Base-by-base conservation (phyloP, 129 eudicot species). In the Smallanthus sonchifolius region DNA sequence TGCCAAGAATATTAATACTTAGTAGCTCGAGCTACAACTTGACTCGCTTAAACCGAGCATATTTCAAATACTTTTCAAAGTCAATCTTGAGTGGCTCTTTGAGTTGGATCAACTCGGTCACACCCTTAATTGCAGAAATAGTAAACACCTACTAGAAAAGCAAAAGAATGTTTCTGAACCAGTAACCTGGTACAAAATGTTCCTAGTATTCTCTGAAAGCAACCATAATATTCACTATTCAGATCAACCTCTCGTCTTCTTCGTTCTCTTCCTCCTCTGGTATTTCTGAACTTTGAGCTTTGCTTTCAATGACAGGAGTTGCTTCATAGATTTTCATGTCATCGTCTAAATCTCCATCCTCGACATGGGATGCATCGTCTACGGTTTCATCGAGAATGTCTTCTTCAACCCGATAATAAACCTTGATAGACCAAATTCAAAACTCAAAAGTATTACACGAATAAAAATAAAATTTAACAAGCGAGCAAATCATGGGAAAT, bases 371-470 rank as follows among this genome's bases (percentile, higher is more conserved):
- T 51, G 43, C 52, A 35, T 56, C 77, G 0, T 49, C 60, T 13
- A 57, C n/a, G 38, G 36, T 70, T 47, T 85, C 75, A 70, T 74
- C 79, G 19, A 73, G 17, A 72, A 72, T 79, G 68, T 72, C 80
- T 72, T 92, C 98, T 74, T 92, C 95, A 47, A 86, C 92, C 69
- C 85, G 87, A 83, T 81, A 84, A 73, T 92, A 92, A 44, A 86
- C 98, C 98, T 92, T 76, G 47, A 80, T 5, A 19, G 64, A 60
- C 14, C 60, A 38, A 54, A 54, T 54, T 54, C 10, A 38, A 48
- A 6, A 47, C 15, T 45, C 6, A 45, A 3, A 45, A 45, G 45
- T 9, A 42, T 38, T 38, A 38, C 7, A 38, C 7, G 42, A 38
- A 6, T 38, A 38, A 38, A 20, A 2, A 49, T 5, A 34, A 8